A percentile compares a stretch with the other conserved stretches of the same genome.
These are phyloP conservation scores for Epichloe festucae DNA, from an alignment of 2,329 filamentous ascomycete genomes.

Conservation along the genomic window DNA sequence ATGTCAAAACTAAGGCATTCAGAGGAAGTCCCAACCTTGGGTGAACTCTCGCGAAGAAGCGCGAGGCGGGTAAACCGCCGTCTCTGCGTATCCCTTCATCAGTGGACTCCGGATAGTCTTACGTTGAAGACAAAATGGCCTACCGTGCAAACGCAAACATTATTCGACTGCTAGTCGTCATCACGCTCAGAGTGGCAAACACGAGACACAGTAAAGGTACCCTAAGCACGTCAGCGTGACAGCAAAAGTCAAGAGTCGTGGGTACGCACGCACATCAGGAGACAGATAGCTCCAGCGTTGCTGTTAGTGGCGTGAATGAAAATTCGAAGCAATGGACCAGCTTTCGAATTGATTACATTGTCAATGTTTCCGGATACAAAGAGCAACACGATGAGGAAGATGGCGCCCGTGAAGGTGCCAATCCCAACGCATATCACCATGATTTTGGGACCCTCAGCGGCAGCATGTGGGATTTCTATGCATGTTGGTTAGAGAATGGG, in stretches of 20 bases:
- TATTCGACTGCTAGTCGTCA: slow-evolving; percentile 55
- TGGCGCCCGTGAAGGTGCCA: slow-evolving; percentile 47
- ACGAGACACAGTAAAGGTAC: slow-evolving; percentile 49
- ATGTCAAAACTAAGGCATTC: slow-evolving; percentile 50
- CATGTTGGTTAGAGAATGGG: not conserved
- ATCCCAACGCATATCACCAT: slow-evolving; percentile 47
- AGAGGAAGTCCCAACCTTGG: slow-evolving; percentile 48
- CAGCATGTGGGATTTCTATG: slow-evolving; percentile 19
- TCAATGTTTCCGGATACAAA: slow-evolving; percentile 49
- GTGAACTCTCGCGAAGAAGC: slow-evolving; percentile 48
- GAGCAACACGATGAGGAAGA: slow-evolving; percentile 49
- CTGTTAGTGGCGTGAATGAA: slow-evolving; percentile 48
- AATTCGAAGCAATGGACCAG: slow-evolving; percentile 49
- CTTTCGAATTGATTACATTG: slow-evolving; percentile 38
- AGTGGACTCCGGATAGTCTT: too few species aligned
- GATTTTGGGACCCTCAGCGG: slow-evolving; percentile 20
- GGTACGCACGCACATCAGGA: slow-evolving; percentile 39
- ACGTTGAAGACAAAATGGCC: slow-evolving; percentile 19
- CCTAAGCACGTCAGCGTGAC: slow-evolving; percentile 2
- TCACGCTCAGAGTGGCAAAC: slow-evolving; percentile 49
- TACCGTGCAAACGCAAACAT: slow-evolving; percentile 47
- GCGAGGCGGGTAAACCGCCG: slow-evolving; percentile 50
- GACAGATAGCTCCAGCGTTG: slow-evolving; percentile 47
- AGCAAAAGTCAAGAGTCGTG: not conserved
- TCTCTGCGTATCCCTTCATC: slow-evolving; percentile 24